A percentile compares a stretch with the other conserved stretches of the same genome.
Conservation (phyloP, 345 rosid species). For the Salix brachista region DNA sequence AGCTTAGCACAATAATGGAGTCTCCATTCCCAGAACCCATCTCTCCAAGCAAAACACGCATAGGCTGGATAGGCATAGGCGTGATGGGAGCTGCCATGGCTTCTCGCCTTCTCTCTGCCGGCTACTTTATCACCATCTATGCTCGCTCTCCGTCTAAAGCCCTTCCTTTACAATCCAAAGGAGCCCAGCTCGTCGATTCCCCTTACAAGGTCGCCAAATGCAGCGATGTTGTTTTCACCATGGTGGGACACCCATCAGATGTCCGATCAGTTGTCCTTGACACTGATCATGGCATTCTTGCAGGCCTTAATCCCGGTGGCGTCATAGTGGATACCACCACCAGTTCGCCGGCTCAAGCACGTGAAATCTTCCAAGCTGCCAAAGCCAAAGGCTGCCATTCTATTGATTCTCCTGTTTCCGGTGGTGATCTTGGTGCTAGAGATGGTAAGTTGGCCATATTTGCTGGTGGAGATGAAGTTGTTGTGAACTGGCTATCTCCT, state of each 20-base stretch:
- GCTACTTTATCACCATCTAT: slow-evolving; percentile 57
- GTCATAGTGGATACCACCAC: slow-evolving; percentile 67
- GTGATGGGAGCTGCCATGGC: slow-evolving; percentile 87
- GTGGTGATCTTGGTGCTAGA: slow-evolving; percentile 67
- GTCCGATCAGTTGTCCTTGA: slow-evolving; percentile 59
- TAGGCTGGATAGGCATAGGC: slow-evolving; percentile 89
- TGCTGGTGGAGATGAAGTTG: slow-evolving; percentile 58
- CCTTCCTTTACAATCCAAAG: slow-evolving; percentile 47
- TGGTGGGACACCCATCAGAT: slow-evolving; percentile 73
- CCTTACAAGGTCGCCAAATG: slow-evolving; percentile 42
- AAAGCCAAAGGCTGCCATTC: slow-evolving; percentile 52
- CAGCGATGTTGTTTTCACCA: slow-evolving; percentile 70
- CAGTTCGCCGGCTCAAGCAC: slow-evolving; percentile 60
- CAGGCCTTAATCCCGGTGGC: slow-evolving; percentile 53
- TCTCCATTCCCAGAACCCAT: slow-evolving; percentile 55
- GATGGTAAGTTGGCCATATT: slow-evolving; percentile 61
- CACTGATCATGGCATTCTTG: slow-evolving; percentile 31
- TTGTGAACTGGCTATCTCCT: slow-evolving; percentile 59
- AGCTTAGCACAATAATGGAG: slow-evolving; percentile 34
- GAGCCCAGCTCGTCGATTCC: slow-evolving; percentile 47
- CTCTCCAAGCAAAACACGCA: slow-evolving; percentile 43
- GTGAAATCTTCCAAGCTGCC: slow-evolving; percentile 48
- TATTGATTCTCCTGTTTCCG: slow-evolving; percentile 74
- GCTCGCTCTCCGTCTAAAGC: slow-evolving; percentile 65
- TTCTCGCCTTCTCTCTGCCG: slow-evolving; percentile 65